Conservation (phyloP, 371 early-diverging fungal species). For the Mortierella sp. region DNA sequence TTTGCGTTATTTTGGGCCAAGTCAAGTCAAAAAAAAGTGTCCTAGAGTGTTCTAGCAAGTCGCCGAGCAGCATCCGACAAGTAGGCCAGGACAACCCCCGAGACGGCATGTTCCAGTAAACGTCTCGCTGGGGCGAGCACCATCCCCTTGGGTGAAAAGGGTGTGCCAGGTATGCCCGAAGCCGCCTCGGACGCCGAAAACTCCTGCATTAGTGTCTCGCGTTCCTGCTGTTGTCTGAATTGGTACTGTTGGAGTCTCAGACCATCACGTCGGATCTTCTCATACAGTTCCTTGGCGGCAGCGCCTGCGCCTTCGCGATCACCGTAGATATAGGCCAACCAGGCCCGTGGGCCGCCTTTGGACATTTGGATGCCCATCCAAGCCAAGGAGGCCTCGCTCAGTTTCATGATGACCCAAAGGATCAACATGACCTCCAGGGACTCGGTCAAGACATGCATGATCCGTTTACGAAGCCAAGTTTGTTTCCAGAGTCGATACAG, state of each 20-base stretch:
- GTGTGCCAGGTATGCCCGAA: slow-evolving; percentile 9
- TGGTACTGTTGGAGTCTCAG: slow-evolving; percentile 6
- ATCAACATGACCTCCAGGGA: slow-evolving; percentile 32
- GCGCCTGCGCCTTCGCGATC: slow-evolving; percentile 27
- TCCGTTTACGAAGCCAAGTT: slow-evolving; percentile 33
- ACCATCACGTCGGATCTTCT: slow-evolving; percentile 33
- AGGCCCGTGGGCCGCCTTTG: slow-evolving; percentile 19
- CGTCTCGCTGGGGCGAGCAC: slow-evolving; percentile 21
- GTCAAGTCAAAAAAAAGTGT: too few relatives aligned
- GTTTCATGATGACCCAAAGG: slow-evolving; percentile 33
- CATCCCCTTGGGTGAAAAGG: slow-evolving; percentile 35
- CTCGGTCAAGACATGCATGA: slow-evolving; percentile 45
- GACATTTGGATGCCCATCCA: slow-evolving; percentile 26
- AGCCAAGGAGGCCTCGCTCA: slow-evolving; percentile 18
- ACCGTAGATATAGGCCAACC: slow-evolving; percentile 31
- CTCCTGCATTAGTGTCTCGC: slow-evolving; percentile 14
- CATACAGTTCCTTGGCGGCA: slow-evolving; percentile 42
- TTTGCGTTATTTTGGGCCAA: too few relatives aligned
- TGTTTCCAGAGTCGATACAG: slow-evolving; percentile 48
- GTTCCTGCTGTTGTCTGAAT: slow-evolving; percentile 7
- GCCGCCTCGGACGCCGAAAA: slow-evolving; percentile 13
- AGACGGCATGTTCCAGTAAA: slow-evolving; percentile 24
- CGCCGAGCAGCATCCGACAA: slow-evolving; percentile 15
- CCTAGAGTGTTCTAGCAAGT: slow-evolving; percentile 24
- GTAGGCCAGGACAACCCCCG: slow-evolving; percentile 28